These are phyloP conservation scores for Physaria fendleri DNA, from an alignment of 345 rosid genomes.

Conservation along the genomic window DNA sequence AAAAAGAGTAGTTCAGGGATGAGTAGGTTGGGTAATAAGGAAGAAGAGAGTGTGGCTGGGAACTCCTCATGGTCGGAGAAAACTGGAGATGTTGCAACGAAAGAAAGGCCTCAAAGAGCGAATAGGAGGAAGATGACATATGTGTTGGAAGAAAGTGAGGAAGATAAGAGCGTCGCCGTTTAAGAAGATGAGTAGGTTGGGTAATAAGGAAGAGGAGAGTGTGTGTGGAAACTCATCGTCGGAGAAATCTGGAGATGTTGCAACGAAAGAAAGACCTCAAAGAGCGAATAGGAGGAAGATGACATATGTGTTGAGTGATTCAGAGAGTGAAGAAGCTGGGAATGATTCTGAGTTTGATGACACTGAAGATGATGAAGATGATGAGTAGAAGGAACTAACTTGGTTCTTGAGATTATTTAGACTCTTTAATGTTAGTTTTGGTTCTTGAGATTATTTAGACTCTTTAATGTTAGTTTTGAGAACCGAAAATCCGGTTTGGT, in stretches of 20 bases:
- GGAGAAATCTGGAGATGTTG: no score
- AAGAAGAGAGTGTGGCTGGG: conserved; percentile 15
- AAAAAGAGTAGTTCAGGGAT: conserved; percentile 71
- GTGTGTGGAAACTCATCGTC: no score
- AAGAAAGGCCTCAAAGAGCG: no score
- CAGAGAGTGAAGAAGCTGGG: conserved; percentile 45
- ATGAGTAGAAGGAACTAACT: conserved; percentile 16
- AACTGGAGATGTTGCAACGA: conserved; percentile 8
- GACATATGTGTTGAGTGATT: conserved; percentile 63
- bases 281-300: conserved; percentile 48
- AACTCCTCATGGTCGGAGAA: conserved; percentile 1
- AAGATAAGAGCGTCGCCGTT: no score
- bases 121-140: no score
- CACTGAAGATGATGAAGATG: conserved; percentile 33
- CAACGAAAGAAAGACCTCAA: conserved; percentile 67
- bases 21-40: conserved; percentile 31
- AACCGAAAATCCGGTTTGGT: no score
- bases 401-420: background rate
- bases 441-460: background rate
- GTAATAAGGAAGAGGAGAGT: no score
- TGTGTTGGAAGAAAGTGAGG: no score
- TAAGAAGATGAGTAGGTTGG: no score
- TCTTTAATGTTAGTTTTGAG: no score
- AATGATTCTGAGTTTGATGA: conserved; percentile 58
- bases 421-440: background rate